phyloP scores from a whole-genome alignment of 495 filamentous ascomycete genomes.

The Neurospora sp. region DNA sequence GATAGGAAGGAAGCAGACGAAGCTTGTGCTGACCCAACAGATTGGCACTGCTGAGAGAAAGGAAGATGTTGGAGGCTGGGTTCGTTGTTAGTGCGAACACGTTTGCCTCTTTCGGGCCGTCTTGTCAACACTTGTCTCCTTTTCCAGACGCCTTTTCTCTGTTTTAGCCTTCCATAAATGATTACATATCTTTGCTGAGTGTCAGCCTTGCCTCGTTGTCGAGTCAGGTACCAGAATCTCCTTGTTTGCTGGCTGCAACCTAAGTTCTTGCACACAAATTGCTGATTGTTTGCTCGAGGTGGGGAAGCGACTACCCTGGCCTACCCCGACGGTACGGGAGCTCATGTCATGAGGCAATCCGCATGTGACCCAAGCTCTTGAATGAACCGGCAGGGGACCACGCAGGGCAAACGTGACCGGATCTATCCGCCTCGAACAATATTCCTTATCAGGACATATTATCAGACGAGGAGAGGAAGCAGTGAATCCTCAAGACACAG shows the following conservation, averaged over 20 bases:
- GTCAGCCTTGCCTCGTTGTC: not conserved
- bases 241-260: not conserved
- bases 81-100: not conserved
- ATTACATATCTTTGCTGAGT: not conserved
- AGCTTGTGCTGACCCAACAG: not conserved
- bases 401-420: not conserved
- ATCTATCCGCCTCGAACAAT: not conserved
- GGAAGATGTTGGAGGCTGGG: not conserved
- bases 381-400: not conserved
- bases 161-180: not conserved
- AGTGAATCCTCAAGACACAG: not conserved
- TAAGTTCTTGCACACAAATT: not conserved
- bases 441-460: not conserved
- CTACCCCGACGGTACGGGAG: not conserved
- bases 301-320: not conserved
- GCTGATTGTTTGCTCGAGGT: not conserved
- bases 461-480: not conserved
- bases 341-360: not conserved
- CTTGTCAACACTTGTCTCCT: not conserved
- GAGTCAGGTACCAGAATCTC: not conserved
- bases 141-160: not conserved
- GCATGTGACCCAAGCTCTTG: not conserved
- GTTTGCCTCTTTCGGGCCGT: not conserved
- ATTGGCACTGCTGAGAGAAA: not conserved
- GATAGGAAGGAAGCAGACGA: not conserved